These are phyloP conservation scores for Ensete ventricosum DNA, from an alignment of 176 grass and related monocot species.

Conservation along the genomic window DNA sequence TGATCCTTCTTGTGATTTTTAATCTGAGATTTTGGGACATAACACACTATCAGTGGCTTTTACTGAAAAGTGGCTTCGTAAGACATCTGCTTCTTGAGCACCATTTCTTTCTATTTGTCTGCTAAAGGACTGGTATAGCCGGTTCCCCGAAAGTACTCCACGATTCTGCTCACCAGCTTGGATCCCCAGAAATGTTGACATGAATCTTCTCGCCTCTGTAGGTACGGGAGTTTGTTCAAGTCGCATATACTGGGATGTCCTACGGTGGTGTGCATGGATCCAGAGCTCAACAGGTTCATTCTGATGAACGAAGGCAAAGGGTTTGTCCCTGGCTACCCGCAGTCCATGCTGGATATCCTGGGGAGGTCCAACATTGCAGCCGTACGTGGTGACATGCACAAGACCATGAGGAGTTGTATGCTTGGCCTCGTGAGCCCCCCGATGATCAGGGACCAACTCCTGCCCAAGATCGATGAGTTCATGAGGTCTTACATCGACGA, in stretches of 20 bases:
- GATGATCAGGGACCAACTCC: conserved; percentile 52
- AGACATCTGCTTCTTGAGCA: too few relatives aligned
- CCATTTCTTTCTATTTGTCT: not conserved
- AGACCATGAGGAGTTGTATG: conserved; percentile 68
- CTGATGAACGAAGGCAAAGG: conserved; percentile 59
- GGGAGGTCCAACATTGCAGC: conserved; percentile 84
- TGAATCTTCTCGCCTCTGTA: conserved; percentile 7
- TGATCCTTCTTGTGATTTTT: too few relatives aligned
- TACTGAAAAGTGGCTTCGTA: too few relatives aligned
- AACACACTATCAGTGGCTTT: too few relatives aligned
- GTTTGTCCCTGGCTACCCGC: conserved; percentile 87
- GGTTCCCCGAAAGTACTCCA: not conserved
- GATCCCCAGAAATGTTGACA: too few relatives aligned
- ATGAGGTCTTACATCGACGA: conserved; percentile 52
- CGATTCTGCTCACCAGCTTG: not conserved
- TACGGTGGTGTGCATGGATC: conserved; percentile 93
- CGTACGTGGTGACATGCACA: conserved; percentile 71
- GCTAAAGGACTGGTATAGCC: not conserved
- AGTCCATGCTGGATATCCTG: conserved; percentile 90
- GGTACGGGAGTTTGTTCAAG: conserved; percentile 84
- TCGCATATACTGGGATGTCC: conserved; percentile 96
- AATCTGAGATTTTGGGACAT: too few relatives aligned
- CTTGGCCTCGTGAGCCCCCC: conserved; percentile 45
- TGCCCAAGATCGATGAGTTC: conserved; percentile 88
- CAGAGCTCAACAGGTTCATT: conserved; percentile 68